A percentile compares a stretch with the other conserved stretches of the same genome.
Conservation (phyloP, 805 yeast genomes). For the Tetrapisispora taiwanensis region DNA sequence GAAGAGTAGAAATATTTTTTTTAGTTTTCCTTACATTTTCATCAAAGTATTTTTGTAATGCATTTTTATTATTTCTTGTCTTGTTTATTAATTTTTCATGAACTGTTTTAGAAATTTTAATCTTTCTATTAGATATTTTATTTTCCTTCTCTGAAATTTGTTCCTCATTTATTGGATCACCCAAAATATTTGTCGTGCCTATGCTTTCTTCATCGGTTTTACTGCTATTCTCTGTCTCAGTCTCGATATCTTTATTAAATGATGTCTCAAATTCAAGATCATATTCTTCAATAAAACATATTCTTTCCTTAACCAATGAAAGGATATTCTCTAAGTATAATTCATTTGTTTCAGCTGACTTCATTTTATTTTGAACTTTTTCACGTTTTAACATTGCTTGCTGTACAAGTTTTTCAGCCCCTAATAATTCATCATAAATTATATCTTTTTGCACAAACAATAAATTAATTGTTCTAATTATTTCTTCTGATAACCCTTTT, state of each 20-base stretch:
- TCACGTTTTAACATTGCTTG: slow-evolving; percentile 42
- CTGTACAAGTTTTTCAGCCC: slow-evolving; percentile 48
- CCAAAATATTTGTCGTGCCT: background rate
- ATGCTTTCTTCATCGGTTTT: slow-evolving; percentile 5
- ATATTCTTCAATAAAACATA: slow-evolving; percentile 35
- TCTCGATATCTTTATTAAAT: slow-evolving; percentile 9
- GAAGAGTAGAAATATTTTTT: slow-evolving; percentile 51
- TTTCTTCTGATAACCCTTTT: slow-evolving; percentile 29
- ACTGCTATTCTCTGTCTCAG: background rate
- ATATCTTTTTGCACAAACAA: slow-evolving; percentile 55
- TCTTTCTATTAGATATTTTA: slow-evolving; percentile 3
- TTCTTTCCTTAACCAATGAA: slow-evolving; percentile 34
- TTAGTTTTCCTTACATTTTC: slow-evolving; percentile 29
- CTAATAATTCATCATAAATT: slow-evolving; percentile 54
- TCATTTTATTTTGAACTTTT: slow-evolving; percentile 47
- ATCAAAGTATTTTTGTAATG: slow-evolving; percentile 19
- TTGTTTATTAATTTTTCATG: slow-evolving; percentile 34
- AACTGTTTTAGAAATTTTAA: slow-evolving; percentile 26
- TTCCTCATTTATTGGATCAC: background rate
- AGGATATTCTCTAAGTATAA: slow-evolving; percentile 42
- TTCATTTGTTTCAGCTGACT: slow-evolving; percentile 52
- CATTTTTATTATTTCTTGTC: slow-evolving; percentile 9
- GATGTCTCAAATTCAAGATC: slow-evolving; percentile 23
- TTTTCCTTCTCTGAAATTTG: background rate
- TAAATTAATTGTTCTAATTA: slow-evolving; percentile 41